Base-by-base conservation (phyloP, 1,284 basidiomycete genomes). In the Cerioporus squamosus region DNA sequence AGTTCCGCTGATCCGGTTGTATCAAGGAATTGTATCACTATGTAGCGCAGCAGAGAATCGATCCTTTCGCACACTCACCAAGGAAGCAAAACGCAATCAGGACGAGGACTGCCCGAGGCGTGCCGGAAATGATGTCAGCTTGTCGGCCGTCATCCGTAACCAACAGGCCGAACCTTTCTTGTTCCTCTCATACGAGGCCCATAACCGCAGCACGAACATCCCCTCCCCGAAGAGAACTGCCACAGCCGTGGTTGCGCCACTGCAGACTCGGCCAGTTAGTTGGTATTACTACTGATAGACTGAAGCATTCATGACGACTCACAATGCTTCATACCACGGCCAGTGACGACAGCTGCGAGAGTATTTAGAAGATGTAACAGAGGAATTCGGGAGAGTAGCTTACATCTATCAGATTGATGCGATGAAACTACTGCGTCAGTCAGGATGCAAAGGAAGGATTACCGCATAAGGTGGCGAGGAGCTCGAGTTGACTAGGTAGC, bases 311-410 rank as follows among this genome's bases (percentile, higher is more conserved):
- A n/a, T 3, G 6, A 10, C 26, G 4, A 51, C 55, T 50, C 31
- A 57, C 55, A 57, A 51, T 7, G 50, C 44, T 20, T 57, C 55
- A 18, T 50, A 57, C 55, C 55, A 57, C 14, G 44, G 40, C 55
- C 55, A 57, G 10, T 36, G 20, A 14, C 44, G 55, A 31, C 55
- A 57, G 20, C 55, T 57, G 49, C 10, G 9, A 15, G 22, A 18
- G 8, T 7, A 10, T 12, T 36, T 7, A n/a, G 20, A 39, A 5
- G 9, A 3, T 17, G 3, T 26, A 31, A 39, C 10, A 18, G 9
- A 18, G 38, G 5, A 26, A 23, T 4, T 4, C 20, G n/a, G n/a
- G 8, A 4, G n/a, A 18, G n/a, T 39, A 24, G 22, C 23, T 33
- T 24, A 50, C 22, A 47, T 8, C 29, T 29, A 33, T n/a, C n/a